These are phyloP conservation scores for Epichloe uncinata DNA, from an alignment of 2,329 filamentous ascomycete species.

Conservation along the genomic window DNA sequence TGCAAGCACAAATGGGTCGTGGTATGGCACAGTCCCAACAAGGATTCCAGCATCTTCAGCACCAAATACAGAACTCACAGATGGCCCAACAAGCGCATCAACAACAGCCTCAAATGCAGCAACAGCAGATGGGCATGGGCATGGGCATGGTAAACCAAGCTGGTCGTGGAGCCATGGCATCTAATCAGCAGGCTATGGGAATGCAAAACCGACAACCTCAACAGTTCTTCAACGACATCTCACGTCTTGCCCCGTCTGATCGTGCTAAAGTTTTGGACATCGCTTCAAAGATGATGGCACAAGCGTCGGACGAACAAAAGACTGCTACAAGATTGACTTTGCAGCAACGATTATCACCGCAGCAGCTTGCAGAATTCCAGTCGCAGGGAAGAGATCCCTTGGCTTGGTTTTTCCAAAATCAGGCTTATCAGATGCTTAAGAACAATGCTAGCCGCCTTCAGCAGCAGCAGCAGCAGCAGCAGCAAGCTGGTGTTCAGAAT, in stretches of 20 bases:
- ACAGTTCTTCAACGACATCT: conserved; percentile 20
- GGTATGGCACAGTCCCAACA: conserved; percentile 37
- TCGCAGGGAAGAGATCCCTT: conserved; percentile 35
- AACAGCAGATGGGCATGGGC: conserved; percentile 20
- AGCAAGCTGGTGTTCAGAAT: conserved; percentile 20
- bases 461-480: conserved; percentile 13
- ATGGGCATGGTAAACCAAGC: conserved; percentile 27
- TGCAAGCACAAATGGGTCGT: conserved; percentile 39
- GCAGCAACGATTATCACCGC: conserved; percentile 26
- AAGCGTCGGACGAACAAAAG: conserved; percentile 32
- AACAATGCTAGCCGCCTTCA: conserved; percentile 16
- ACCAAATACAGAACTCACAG: conserved; percentile 42
- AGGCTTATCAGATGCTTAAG: conserved; percentile 24
- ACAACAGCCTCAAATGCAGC: conserved; percentile 14
- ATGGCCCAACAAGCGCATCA: conserved; percentile 27
- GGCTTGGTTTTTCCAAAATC: conserved; percentile 34
- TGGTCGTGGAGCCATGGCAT: conserved; percentile 26
- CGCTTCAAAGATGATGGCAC: conserved; percentile 26
- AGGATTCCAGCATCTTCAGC: conserved; percentile 44
- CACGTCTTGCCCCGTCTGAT: conserved; percentile 29
- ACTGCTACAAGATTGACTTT: conserved; percentile 17
- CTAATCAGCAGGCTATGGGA: conserved; percentile 26
- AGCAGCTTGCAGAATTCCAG: conserved; percentile 31
- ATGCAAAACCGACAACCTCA: conserved; percentile 23
- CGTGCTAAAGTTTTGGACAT: conserved; percentile 31